Evolutionary conservation across 176 grass and related monocot species (phyloP).

Genomic region (Aegilops bicornis): DNA sequence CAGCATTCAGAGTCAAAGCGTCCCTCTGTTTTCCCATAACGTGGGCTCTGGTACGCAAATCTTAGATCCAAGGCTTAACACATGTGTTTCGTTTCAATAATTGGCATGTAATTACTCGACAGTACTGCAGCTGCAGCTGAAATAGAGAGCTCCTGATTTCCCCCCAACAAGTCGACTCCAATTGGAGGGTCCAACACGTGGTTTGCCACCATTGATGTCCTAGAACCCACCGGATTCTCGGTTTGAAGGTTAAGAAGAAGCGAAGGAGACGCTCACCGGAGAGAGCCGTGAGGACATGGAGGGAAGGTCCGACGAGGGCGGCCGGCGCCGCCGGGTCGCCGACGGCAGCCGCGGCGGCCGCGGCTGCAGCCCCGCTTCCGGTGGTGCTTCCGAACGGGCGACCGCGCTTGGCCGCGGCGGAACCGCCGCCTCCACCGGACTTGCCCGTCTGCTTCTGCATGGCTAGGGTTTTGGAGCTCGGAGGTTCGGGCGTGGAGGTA

Average conservation of each 20-base stretch:
- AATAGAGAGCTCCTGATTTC: neutral
- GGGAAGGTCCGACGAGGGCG: conserved; percentile 74
- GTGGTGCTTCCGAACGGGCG: conserved; percentile 81
- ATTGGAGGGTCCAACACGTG: neutral
- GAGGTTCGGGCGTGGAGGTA: neutral
- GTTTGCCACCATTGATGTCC: neutral
- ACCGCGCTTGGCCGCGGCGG: conserved; percentile 82
- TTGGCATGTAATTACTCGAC: neutral
- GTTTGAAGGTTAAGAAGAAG: neutral
- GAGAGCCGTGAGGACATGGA: conserved; percentile 69
- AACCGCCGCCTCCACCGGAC: conserved; percentile 50
- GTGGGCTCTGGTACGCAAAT: neutral
- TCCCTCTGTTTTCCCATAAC: neutral
- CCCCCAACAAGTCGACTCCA: neutral
- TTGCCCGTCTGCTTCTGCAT: conserved; percentile 89
- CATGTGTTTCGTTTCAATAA: neutral
- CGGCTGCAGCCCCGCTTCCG: conserved; percentile 40
- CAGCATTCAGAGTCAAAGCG: neutral
- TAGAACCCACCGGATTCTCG: neutral
- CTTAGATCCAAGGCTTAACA: neutral
- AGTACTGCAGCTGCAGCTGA: conserved; percentile 3
- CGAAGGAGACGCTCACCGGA: conserved; percentile 37
- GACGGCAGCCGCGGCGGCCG: conserved; percentile 21
- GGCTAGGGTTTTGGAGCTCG: conserved; percentile 34
- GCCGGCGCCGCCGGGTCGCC: conserved; percentile 59